phyloP scores from a whole-genome alignment of 495 filamentous ascomycete species.

The Penicilliopsis zonata region DNA sequence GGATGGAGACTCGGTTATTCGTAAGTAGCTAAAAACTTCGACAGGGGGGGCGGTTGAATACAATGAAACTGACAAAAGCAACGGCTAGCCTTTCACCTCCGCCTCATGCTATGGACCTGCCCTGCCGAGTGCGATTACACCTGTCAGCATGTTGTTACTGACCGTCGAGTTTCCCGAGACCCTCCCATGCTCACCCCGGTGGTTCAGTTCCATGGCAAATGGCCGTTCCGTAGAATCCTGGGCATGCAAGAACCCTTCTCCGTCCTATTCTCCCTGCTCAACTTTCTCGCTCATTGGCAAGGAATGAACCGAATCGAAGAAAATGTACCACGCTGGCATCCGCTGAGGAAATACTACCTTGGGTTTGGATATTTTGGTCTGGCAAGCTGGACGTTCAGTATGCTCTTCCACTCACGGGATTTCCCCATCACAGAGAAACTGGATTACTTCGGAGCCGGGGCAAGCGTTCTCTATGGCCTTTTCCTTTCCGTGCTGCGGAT shows the following conservation, averaged over 20 bases:
- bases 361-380: slow-evolving; percentile 71
- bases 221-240: slow-evolving; percentile 83
- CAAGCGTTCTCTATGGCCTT: slow-evolving; percentile 79
- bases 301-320: slow-evolving; percentile 61
- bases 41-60: too few relatives aligned
- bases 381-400: slow-evolving; percentile 73
- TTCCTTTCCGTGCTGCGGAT: slow-evolving; percentile 74
- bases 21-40: too few relatives aligned
- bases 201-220: slow-evolving; percentile 98
- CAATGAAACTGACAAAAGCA: too few relatives aligned
- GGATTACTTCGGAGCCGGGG: slow-evolving; percentile 93
- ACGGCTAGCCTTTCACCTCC: slow-evolving; percentile 38
- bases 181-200: slow-evolving; percentile 52
- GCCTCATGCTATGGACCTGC: slow-evolving; percentile 51
- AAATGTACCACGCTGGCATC: slow-evolving; percentile 57
- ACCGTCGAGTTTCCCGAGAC: slow-evolving; percentile 51
- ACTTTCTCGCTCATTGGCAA: slow-evolving; percentile 74
- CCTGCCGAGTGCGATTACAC: slow-evolving; percentile 93
- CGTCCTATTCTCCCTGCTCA: slow-evolving; percentile 85
- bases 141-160: slow-evolving; percentile 89
- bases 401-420: slow-evolving; percentile 84
- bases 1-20: slow-evolving; percentile 30
- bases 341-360: slow-evolving; percentile 70
- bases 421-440: slow-evolving; percentile 78
- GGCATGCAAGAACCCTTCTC: slow-evolving; percentile 92